A percentile compares a stretch with the other conserved stretches of the same genome.
Evolutionary conservation across 2,329 filamentous ascomycete genomes (phyloP).

Genomic region (Phymatotrichopsis omnivora): DNA sequence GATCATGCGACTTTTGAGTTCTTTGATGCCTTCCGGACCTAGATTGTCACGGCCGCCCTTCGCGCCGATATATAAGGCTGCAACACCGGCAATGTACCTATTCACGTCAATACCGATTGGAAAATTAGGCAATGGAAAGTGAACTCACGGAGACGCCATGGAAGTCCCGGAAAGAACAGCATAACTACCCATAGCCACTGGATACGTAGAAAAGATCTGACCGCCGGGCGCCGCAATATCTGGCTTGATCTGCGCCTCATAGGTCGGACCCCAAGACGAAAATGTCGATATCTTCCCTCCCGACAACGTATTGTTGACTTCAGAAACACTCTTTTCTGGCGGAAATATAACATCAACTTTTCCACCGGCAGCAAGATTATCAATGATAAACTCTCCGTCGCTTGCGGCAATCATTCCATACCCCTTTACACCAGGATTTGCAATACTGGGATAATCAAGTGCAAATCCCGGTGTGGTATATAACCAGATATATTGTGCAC

Average conservation of each 20-base stretch:
- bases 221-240: conserved; percentile 48
- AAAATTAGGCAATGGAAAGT: neutral
- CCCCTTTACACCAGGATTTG: conserved; percentile 8
- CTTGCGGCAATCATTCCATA: conserved; percentile 19
- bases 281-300: conserved; percentile 46
- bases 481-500: conserved; percentile 51
- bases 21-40: conserved; percentile 35
- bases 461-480: conserved; percentile 43
- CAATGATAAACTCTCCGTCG: conserved; percentile 26
- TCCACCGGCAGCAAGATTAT: conserved; percentile 20
- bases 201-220: conserved; percentile 50
- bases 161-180: conserved; percentile 47
- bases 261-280: conserved; percentile 53
- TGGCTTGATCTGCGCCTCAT: conserved; percentile 48
- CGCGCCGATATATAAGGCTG: conserved; percentile 46
- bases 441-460: conserved; percentile 17
- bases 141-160: conserved; percentile 45
- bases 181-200: conserved; percentile 40
- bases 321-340: conserved; percentile 17
- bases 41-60: conserved; percentile 45
- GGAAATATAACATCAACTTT: conserved; percentile 23
- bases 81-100: conserved; percentile 43
- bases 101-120: no score
- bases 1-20: conserved; percentile 43
- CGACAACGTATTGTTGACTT: conserved; percentile 31